phyloP scores from a whole-genome alignment of 257 asterid genomes.

The Nicotiana tabacum region DNA sequence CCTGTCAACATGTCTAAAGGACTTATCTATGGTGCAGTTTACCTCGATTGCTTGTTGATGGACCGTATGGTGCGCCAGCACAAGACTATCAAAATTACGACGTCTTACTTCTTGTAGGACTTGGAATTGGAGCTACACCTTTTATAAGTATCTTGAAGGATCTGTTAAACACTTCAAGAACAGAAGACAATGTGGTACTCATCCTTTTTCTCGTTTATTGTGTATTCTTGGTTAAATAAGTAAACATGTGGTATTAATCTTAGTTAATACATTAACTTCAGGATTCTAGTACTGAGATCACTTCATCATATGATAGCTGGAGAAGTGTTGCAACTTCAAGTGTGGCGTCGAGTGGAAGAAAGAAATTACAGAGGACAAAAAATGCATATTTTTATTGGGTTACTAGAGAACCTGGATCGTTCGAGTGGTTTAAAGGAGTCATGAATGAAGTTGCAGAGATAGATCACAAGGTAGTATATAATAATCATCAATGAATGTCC shows the following conservation, averaged over 20 bases:
- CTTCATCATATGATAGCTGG: slow-evolving; percentile 65
- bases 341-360: slow-evolving; percentile 42
- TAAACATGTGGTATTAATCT: not conserved
- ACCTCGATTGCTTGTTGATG: slow-evolving; percentile 76
- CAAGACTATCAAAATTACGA: slow-evolving; percentile 85
- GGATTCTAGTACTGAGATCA: slow-evolving; percentile 76
- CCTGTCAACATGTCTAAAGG: not conserved
- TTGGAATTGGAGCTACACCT: slow-evolving; percentile 95
- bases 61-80: slow-evolving; percentile 99
- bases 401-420: slow-evolving; percentile 85
- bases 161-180: slow-evolving; percentile 61
- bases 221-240: not conserved
- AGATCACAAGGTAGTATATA: slow-evolving; percentile 61
- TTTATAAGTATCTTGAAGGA: slow-evolving; percentile 86
- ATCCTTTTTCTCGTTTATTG: not conserved
- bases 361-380: slow-evolving; percentile 43
- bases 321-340: slow-evolving; percentile 63
- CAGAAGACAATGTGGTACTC: slow-evolving; percentile 39
- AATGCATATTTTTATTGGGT: slow-evolving; percentile 87
- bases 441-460: slow-evolving; percentile 91
- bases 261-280: not conserved
- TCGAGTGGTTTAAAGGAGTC: slow-evolving; percentile 95
- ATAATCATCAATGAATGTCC: not conserved
- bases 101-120: slow-evolving; percentile 79
- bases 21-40: slow-evolving; percentile 34